phyloP scores from a whole-genome alignment of 2,329 filamentous ascomycete genomes.

The Aspergillus novoparasiticus region DNA sequence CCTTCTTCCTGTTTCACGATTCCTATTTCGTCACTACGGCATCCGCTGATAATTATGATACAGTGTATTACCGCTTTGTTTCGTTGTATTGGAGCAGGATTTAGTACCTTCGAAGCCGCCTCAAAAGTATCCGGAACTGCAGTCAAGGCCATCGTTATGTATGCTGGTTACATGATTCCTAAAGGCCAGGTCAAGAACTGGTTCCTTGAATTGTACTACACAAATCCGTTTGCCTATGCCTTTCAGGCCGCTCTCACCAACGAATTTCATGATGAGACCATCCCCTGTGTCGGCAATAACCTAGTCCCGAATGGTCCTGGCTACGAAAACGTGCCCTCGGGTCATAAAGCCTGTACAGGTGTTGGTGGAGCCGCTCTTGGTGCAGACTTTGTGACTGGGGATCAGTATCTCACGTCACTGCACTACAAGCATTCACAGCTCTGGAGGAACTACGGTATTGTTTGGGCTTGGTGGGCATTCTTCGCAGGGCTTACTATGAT shows the following conservation, averaged over 20 bases:
- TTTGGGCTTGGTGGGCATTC: slow-evolving; percentile 65
- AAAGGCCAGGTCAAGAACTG: slow-evolving; percentile 55
- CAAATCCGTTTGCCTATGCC: slow-evolving; percentile 41
- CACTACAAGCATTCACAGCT: slow-evolving; percentile 56
- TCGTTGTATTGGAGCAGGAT: slow-evolving; percentile 58
- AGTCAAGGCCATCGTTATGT: slow-evolving; percentile 41
- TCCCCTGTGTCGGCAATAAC: slow-evolving; percentile 37
- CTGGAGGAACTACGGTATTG: slow-evolving; percentile 64
- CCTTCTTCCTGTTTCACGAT: no score
- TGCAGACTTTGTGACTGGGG: slow-evolving; percentile 54
- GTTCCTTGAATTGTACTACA: slow-evolving; percentile 52
- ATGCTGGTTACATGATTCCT: slow-evolving; percentile 48
- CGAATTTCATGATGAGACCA: slow-evolving; percentile 34
- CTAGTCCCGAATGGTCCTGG: slow-evolving; percentile 36
- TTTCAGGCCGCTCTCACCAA: slow-evolving; percentile 42
- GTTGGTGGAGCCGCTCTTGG: slow-evolving; percentile 59
- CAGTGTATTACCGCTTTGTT: slow-evolving; percentile 62
- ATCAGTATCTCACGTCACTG: slow-evolving; percentile 59
- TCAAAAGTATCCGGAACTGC: slow-evolving; percentile 54
- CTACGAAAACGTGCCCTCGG: slow-evolving; percentile 21
- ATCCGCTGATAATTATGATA: background rate
- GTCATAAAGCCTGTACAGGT: slow-evolving; percentile 45
- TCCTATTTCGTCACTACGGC: no score
- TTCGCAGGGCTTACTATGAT: slow-evolving; percentile 62
- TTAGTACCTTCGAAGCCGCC: slow-evolving; percentile 60